Percentiles rank a stretch among this genome's conserved stretches.
These are phyloP conservation scores for Cladosporium sp. DNA, from an alignment of 2,329 filamentous ascomycete species.

Conservation along the genomic window DNA sequence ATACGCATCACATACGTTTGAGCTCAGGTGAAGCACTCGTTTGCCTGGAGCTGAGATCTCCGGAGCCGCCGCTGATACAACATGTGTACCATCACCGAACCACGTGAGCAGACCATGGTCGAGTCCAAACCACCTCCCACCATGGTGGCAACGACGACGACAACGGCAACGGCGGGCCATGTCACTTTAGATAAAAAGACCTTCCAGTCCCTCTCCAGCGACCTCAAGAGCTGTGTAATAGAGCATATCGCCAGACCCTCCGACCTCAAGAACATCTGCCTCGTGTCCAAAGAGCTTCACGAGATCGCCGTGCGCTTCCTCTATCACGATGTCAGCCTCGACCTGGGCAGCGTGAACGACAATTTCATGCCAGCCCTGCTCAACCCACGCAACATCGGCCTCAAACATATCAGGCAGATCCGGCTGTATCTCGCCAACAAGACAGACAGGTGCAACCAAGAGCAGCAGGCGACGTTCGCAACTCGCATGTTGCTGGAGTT, in stretches of 20 bases:
- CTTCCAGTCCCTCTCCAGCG: slow-evolving; percentile 18
- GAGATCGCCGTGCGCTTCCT: slow-evolving; percentile 43
- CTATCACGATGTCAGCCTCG: slow-evolving; percentile 45
- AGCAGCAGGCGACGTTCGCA: slow-evolving; percentile 44
- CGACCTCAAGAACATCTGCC: slow-evolving; percentile 45
- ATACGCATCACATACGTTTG: background rate
- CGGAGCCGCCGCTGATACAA: background rate
- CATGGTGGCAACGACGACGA: background rate
- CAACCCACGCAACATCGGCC: slow-evolving; percentile 44
- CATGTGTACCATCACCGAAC: background rate
- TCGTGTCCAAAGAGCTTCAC: slow-evolving; percentile 45
- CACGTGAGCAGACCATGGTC: slow-evolving; percentile 4
- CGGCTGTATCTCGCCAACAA: slow-evolving; percentile 44
- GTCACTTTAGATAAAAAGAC: background rate
- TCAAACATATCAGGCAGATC: slow-evolving; percentile 43
- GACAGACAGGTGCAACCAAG: slow-evolving; percentile 39
- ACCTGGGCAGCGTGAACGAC: slow-evolving; percentile 43
- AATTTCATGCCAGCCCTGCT: slow-evolving; percentile 43
- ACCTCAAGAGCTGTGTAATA: slow-evolving; percentile 35
- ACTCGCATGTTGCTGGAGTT: slow-evolving; percentile 47
- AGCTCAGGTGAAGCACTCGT: background rate
- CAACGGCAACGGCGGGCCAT: background rate
- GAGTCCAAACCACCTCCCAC: background rate
- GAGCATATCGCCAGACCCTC: slow-evolving; percentile 43
- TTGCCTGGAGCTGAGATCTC: background rate